Percentiles rank a stretch among this genome's conserved stretches.
These are phyloP conservation scores for Schwanniomyces vanrijiae DNA, from an alignment of 805 yeast genomes.

Conservation along the genomic window DNA sequence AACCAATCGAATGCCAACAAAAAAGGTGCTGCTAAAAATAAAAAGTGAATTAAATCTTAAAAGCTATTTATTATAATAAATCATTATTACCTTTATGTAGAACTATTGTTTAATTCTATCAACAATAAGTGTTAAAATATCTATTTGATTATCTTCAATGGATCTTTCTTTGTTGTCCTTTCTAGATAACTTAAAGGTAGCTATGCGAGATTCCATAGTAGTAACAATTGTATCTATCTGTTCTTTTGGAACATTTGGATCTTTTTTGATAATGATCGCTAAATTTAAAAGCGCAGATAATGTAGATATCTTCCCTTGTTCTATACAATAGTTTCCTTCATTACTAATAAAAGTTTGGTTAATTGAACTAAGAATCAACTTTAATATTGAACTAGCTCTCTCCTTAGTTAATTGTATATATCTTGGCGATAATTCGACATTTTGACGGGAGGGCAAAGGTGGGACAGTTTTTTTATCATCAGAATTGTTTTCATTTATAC, in stretches of 20 bases:
- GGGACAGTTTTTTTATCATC: conserved; percentile 17
- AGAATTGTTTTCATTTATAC: background rate
- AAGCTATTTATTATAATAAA: background rate
- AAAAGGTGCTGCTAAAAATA: conserved; percentile 25
- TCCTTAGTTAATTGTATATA: conserved; percentile 31
- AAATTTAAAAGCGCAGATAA: conserved; percentile 61
- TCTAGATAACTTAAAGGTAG: conserved; percentile 12
- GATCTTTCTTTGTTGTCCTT: conserved; percentile 4
- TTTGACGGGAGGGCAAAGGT: conserved; percentile 34
- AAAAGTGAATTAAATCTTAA: conserved; percentile 14
- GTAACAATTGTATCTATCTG: conserved; percentile 14
- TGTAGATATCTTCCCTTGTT: conserved; percentile 35
- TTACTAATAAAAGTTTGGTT: conserved; percentile 29
- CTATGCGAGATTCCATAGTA: conserved; percentile 14
- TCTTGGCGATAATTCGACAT: background rate
- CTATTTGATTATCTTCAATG: conserved; percentile 30
- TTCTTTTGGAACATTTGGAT: conserved; percentile 15
- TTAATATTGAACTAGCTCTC: conserved; percentile 43
- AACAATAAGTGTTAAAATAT: conserved; percentile 32
- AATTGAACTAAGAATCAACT: conserved; percentile 38
- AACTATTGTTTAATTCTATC: conserved; percentile 25
- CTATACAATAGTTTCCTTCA: conserved; percentile 17
- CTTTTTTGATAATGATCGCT: conserved; percentile 31
- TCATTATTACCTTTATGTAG: background rate
- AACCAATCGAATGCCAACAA: conserved; percentile 15